Conservation (phyloP, 2,329 filamentous ascomycete genomes). For the Colletotrichum spaethianum region DNA sequence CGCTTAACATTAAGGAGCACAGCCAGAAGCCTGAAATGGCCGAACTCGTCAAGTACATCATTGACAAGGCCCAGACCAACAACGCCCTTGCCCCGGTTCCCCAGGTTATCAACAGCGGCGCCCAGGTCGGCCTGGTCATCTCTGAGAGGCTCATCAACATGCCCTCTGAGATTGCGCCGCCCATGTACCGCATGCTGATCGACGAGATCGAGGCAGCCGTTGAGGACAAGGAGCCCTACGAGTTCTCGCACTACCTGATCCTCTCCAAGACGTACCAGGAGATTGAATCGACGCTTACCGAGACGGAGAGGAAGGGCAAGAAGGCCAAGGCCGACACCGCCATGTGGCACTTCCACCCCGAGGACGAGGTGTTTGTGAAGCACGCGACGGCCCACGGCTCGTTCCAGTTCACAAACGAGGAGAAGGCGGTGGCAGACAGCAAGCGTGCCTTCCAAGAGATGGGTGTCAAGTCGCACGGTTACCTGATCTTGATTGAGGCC, state of each 20-base stretch:
- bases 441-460: conserved; percentile 95
- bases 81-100: conserved; percentile 69
- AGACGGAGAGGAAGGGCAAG: conserved; percentile 76
- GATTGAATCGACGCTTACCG: conserved; percentile 82
- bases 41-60: conserved; percentile 80
- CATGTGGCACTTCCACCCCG: conserved; percentile 93
- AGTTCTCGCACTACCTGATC: conserved; percentile 93
- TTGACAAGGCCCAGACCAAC: conserved; percentile 67
- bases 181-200: conserved; percentile 93
- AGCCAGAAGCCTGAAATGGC: conserved; percentile 80
- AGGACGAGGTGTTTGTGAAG: conserved; percentile 90
- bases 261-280: conserved; percentile 94
- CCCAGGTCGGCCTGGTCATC: conserved; percentile 86
- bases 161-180: conserved; percentile 91
- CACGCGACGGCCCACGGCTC: conserved; percentile 79
- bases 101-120: conserved; percentile 66
- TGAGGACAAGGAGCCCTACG: conserved; percentile 91
- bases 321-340: conserved; percentile 75
- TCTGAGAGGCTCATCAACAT: conserved; percentile 97
- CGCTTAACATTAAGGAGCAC: conserved; percentile 86
- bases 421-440: conserved; percentile 87
- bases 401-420: conserved; percentile 85
- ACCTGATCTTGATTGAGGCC: conserved; percentile 89
- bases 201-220: conserved; percentile 93
- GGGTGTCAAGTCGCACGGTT: conserved; percentile 87